Percentiles rank a stretch among this genome's conserved stretches.
phyloP scores from a whole-genome alignment of 2,329 filamentous ascomycete genomes.

The Nigrograna mackinnonii region DNA sequence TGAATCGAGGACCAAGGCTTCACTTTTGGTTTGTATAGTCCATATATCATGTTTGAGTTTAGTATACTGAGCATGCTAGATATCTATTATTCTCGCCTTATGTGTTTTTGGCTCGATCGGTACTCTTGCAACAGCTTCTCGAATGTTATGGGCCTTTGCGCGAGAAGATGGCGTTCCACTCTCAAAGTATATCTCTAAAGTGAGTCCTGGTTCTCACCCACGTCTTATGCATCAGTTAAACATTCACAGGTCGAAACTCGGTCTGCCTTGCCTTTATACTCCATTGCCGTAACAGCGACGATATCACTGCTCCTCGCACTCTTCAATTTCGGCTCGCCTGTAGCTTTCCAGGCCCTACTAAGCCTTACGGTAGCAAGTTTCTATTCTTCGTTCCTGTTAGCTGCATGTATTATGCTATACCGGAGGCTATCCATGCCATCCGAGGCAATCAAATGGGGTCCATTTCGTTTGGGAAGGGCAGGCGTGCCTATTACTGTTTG shows the following conservation, averaged over 20 bases:
- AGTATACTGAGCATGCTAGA: too few relatives aligned
- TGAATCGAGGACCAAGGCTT: slow-evolving; percentile 2
- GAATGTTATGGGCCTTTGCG: slow-evolving; percentile 36
- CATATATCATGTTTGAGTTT: too few relatives aligned
- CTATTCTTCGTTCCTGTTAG: neutral
- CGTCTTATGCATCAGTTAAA: too few relatives aligned
- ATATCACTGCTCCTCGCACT: slow-evolving; percentile 47
- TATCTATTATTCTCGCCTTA: too few relatives aligned
- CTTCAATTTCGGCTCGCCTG: slow-evolving; percentile 50
- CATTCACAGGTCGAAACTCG: too few relatives aligned
- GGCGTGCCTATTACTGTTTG: neutral
- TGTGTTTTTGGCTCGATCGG: too few relatives aligned
- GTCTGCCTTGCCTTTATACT: slow-evolving; percentile 37
- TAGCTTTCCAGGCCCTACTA: slow-evolving; percentile 30
- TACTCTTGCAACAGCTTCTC: slow-evolving; percentile 30
- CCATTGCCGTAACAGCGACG: slow-evolving; percentile 17
- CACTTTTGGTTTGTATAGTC: too few relatives aligned
- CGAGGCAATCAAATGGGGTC: neutral
- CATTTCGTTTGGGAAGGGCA: neutral
- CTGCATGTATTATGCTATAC: neutral
- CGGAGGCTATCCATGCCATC: neutral
- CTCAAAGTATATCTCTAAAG: neutral
- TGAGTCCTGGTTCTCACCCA: too few relatives aligned
- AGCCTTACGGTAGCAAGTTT: slow-evolving; percentile 6
- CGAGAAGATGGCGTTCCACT: slow-evolving; percentile 35